Conservation (phyloP, 2,329 filamentous ascomycete genomes). For the Xylaria sp. region DNA sequence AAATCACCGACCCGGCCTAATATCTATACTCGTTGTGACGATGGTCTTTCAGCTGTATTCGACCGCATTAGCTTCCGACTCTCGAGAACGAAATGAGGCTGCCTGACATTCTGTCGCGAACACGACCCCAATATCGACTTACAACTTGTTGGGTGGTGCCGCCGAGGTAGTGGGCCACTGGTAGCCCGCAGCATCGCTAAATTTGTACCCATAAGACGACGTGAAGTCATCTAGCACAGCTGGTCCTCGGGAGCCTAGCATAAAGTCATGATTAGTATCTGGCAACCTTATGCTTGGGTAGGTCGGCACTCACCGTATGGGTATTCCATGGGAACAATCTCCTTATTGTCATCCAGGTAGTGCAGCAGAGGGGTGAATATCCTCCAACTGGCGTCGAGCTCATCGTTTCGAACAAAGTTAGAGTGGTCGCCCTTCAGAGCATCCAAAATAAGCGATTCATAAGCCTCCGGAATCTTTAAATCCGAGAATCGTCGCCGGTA, state of each 20-base stretch:
- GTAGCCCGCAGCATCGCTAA: slow-evolving; percentile 95
- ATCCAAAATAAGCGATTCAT: slow-evolving; percentile 96
- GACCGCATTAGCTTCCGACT: slow-evolving; percentile 37
- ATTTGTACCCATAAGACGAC: slow-evolving; percentile 97
- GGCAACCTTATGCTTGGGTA: not conserved
- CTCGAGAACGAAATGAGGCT: slow-evolving; percentile 35
- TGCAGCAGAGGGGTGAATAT: slow-evolving; percentile 98
- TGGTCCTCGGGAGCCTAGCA: slow-evolving; percentile 89
- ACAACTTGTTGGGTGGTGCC: slow-evolving; percentile 80
- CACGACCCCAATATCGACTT: slow-evolving; percentile 55
- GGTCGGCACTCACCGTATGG: slow-evolving; percentile 81
- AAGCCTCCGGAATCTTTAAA: slow-evolving; percentile 98
- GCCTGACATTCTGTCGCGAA: slow-evolving; percentile 43
- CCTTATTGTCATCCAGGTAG: slow-evolving; percentile 99
- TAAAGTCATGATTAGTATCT: slow-evolving; percentile 12
- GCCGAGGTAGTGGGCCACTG: slow-evolving; percentile 88
- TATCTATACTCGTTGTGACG: slow-evolving; percentile 34
- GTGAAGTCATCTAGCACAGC: slow-evolving; percentile 98
- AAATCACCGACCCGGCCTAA: slow-evolving; percentile 27
- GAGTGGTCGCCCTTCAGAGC: slow-evolving; percentile 99
- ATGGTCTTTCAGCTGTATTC: slow-evolving; percentile 41
- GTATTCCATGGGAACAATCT: slow-evolving; percentile 99
- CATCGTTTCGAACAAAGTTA: slow-evolving; percentile 97
- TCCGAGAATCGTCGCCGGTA: slow-evolving; percentile 99
- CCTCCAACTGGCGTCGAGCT: slow-evolving; percentile 97